Base-by-base conservation (phyloP, 192 early-diverging fungal genomes). In the Backusella westeae region DNA sequence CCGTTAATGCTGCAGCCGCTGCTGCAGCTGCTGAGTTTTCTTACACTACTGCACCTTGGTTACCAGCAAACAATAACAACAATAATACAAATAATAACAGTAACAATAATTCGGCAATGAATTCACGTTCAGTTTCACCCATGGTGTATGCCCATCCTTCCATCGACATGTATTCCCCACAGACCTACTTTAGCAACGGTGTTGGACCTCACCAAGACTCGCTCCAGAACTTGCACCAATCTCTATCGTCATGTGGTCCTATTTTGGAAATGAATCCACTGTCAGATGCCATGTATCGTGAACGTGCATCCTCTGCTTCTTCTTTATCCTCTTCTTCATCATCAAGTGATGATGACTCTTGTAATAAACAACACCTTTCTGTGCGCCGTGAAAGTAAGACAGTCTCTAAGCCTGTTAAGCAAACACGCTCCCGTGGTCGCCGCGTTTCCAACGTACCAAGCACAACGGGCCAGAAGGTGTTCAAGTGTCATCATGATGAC, bases 401-500 rank as follows among this genome's bases (percentile, higher is more conserved):
- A 32, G 17, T 29, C 21, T 14, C 32, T 2, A 35, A 23, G 4
- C 39, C 70, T 32, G 19, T 44, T 67, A 81, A 81, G 42, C 67
- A 38, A 15, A 63, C 72, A 44, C 72, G 86, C 41, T 86, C 86
- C 21, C 72, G 89, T 34, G 86, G 87, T 67, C 79, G 89, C 35
- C 79, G 87, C 14, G 86, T 88, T 42, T 82, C 84, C 7, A 86
- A 82, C 21, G 82, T 84, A 41, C 88, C 87, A 15, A 79, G 84
- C 6, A 77, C 77, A 35, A 77, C 78, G 42, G 82, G 84, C 7
- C 69, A 71, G 23, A 89, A 89, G 69, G 81, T 85, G 66, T 88
- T 89, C 65, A 87, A 83, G 6, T 89, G 87, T 71, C 82, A 77
- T 34, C 84, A 85, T 73, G 81, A 83, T 29, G 85, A 85, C 32